Evolutionary conservation across 2,329 filamentous ascomycete genomes (phyloP), one percentile per base, ranked within the genome.

Genomic region (Chaetomium olivaceum): DNA sequence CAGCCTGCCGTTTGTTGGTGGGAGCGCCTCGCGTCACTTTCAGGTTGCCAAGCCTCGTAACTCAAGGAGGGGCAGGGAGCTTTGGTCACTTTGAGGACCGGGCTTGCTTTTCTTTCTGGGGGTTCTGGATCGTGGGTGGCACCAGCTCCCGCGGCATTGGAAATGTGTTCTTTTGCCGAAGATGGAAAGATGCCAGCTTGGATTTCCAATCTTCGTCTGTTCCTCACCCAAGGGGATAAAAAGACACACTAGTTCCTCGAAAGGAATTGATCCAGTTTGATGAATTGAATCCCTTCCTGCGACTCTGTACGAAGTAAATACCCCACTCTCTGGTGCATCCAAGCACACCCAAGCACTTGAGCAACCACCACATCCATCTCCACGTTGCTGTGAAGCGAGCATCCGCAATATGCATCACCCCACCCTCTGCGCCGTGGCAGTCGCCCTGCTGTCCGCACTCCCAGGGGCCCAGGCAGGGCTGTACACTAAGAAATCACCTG

Each of bases 401-500:
- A 29, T 8, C n/a, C 19, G n/a, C 72, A 77, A 68, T 71, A 88
- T 88, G 86, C 83, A 86, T 75, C 81, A 81, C 74, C 77, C 80
- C 68, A 77, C 82, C 58, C 75, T 87, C 74, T 79, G 85, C 74
- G 82, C 85, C 73, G 80, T 83, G 71, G 84, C 84, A 68, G 81
- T 86, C 65, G 87, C 87, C 66, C 79, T 91, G 58, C 81, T 95
- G 69, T 85, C 90, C 68, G 83, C 87, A 63, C 75, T 91, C 60
- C 87, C 90, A 33, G 83, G 84, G 59, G 85, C 84, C 64, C 87
- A 88, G 62, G 89, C 91, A 70, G 87, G 87, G 71, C 78, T 99
- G 67, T 99, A 99, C 80, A 81, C 87, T 67, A 96, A 94, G 81
- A 91, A 85, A 76, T 97, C 93, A 1, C 88, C 91, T 14, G 95